A percentile compares a stretch with the other conserved stretches of the same genome.
These are phyloP conservation scores for Penicillium sp. DNA, from an alignment of 2,329 filamentous ascomycete species.

Conservation along the genomic window DNA sequence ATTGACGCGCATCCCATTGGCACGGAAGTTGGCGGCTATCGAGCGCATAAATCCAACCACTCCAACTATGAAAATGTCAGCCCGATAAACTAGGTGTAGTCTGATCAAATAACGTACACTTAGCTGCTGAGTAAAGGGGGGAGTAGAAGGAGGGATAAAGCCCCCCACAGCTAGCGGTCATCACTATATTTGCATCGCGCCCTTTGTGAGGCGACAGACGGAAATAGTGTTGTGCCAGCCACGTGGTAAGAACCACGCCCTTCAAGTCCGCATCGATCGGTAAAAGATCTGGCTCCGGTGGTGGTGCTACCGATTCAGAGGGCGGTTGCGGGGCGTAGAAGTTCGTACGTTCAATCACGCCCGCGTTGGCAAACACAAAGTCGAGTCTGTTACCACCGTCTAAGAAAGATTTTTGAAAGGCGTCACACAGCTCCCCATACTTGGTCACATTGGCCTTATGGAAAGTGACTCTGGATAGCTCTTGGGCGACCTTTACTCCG, in stretches of 20 bases:
- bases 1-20: slow-evolving; percentile 42
- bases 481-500: slow-evolving; percentile 30
- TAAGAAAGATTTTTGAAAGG: slow-evolving; percentile 42
- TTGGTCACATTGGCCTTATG: slow-evolving; percentile 34
- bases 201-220: slow-evolving; percentile 29
- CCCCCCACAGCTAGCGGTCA: slow-evolving; percentile 40
- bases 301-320: slow-evolving; percentile 15
- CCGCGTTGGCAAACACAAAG: slow-evolving; percentile 53
- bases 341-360: slow-evolving; percentile 44
- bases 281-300: slow-evolving; percentile 33
- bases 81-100: background rate
- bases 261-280: slow-evolving; percentile 46
- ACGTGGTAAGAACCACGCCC: slow-evolving; percentile 42
- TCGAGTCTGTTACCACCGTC: slow-evolving; percentile 38
- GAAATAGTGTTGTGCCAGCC: slow-evolving; percentile 45
- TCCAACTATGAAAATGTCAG: slow-evolving; percentile 19
- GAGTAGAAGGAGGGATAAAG: slow-evolving; percentile 38
- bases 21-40: slow-evolving; percentile 35
- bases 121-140: slow-evolving; percentile 42
- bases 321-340: slow-evolving; percentile 39
- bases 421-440: slow-evolving; percentile 34
- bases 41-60: slow-evolving; percentile 43
- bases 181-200: slow-evolving; percentile 30
- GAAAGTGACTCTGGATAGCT: slow-evolving; percentile 36
- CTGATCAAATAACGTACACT: slow-evolving; percentile 23